Conservation (phyloP, 495 filamentous ascomycete genomes). For the Aeminium ludgeri region DNA sequence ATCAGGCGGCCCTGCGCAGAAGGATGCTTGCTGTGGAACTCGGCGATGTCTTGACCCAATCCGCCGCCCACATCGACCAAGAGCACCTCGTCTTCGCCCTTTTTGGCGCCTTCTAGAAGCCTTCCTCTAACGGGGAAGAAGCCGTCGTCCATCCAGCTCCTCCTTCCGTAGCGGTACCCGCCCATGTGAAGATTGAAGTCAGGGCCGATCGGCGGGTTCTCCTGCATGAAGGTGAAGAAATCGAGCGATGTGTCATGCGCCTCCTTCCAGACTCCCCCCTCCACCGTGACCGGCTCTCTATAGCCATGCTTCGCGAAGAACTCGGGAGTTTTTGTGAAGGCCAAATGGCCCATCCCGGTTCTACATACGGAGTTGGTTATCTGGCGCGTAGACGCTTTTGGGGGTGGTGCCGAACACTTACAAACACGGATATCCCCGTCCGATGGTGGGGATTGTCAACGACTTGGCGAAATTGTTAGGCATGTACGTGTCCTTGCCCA, state of each 20-base stretch:
- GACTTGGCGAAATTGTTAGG: background rate
- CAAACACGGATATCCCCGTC: background rate
- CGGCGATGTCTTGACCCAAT: conserved; percentile 33
- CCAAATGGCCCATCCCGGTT: background rate
- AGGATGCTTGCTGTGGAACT: conserved; percentile 29
- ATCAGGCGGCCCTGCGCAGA: conserved; percentile 29
- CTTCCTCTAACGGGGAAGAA: conserved; percentile 33
- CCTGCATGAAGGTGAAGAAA: background rate
- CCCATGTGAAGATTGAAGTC: conserved; percentile 25
- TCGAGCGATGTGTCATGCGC: background rate
- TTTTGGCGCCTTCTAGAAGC: conserved; percentile 19
- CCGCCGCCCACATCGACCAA: conserved; percentile 41
- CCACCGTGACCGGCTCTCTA: background rate
- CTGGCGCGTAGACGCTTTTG: no score
- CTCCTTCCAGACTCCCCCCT: background rate
- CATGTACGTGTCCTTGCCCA: background rate
- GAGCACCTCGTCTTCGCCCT: conserved; percentile 20
- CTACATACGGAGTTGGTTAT: background rate
- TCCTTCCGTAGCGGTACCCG: conserved; percentile 32
- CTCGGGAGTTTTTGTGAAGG: background rate
- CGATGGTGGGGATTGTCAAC: background rate
- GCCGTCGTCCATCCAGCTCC: conserved; percentile 34
- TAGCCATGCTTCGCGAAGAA: background rate
- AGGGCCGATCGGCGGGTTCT: background rate
- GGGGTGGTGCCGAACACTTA: no score